Evolutionary conservation across 805 yeast species (phyloP).

Genomic region (Suhomyces kilbournensis): DNA sequence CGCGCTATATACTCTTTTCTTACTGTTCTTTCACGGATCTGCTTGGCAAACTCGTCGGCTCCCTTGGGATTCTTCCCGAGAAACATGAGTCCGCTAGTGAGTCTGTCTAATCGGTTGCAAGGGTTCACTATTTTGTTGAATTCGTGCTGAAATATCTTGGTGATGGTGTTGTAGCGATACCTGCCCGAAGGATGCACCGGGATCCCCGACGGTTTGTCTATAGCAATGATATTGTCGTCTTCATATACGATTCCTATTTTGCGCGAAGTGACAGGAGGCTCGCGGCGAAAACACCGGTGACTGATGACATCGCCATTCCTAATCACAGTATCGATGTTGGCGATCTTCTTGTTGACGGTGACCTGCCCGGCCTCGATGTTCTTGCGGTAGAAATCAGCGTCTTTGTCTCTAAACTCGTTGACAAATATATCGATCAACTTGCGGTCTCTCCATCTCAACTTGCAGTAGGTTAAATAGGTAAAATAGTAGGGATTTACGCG

Average conservation of each 20-base stretch:
- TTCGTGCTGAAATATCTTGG: slow-evolving; percentile 74
- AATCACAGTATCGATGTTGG: slow-evolving; percentile 61
- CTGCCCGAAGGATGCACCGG: slow-evolving; percentile 97
- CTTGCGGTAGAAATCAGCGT: slow-evolving; percentile 59
- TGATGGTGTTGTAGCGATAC: slow-evolving; percentile 69
- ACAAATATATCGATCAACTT: slow-evolving; percentile 75
- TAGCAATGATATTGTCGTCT: slow-evolving; percentile 71
- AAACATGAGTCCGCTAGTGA: slow-evolving; percentile 93
- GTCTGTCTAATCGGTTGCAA: slow-evolving; percentile 83
- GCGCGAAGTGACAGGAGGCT: slow-evolving; percentile 70
- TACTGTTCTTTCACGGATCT: slow-evolving; percentile 69
- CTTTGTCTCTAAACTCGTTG: slow-evolving; percentile 80
- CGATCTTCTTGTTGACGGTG: slow-evolving; percentile 62
- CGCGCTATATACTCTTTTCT: slow-evolving; percentile 82
- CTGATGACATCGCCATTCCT: slow-evolving; percentile 79
- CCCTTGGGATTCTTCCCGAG: slow-evolving; percentile 78
- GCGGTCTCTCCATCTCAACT: slow-evolving; percentile 87
- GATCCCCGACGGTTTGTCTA: slow-evolving; percentile 91
- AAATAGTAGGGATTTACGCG: slow-evolving; percentile 81
- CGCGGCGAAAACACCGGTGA: slow-evolving; percentile 84
- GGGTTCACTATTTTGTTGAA: slow-evolving; percentile 62
- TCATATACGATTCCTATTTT: slow-evolving; percentile 67
- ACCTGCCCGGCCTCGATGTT: slow-evolving; percentile 62
- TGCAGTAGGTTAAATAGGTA: slow-evolving; percentile 89
- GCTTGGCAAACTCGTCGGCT: slow-evolving; percentile 73